Evolutionary conservation across 805 yeast species (phyloP).

Genomic region (Kodamaea laetipori): DNA sequence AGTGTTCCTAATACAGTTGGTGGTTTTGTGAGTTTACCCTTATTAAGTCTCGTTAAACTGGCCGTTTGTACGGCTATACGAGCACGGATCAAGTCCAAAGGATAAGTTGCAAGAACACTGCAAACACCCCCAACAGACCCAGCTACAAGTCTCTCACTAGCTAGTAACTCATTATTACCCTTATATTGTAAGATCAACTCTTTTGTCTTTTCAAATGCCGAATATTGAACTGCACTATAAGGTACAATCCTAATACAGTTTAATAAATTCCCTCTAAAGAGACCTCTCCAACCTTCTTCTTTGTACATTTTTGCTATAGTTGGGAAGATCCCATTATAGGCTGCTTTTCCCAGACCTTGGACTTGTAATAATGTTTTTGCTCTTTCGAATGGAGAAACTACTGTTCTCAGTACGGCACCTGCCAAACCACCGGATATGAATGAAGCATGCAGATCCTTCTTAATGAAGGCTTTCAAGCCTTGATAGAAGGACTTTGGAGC

Average conservation of each 20-base stretch:
- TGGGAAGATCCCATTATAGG: slow-evolving; percentile 67
- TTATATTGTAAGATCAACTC: slow-evolving; percentile 31
- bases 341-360: slow-evolving; percentile 62
- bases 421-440: slow-evolving; percentile 73
- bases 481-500: slow-evolving; percentile 1
- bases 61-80: slow-evolving; percentile 90
- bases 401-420: slow-evolving; percentile 84
- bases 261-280: slow-evolving; percentile 86
- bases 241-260: slow-evolving; percentile 92
- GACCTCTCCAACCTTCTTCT: slow-evolving; percentile 91
- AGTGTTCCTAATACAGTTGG: slow-evolving; percentile 72
- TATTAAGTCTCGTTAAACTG: slow-evolving; percentile 48
- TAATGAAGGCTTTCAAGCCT: slow-evolving; percentile 27
- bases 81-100: slow-evolving; percentile 88
- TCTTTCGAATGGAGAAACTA: slow-evolving; percentile 92
- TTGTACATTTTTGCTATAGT: slow-evolving; percentile 77
- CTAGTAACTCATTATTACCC: slow-evolving; percentile 41
- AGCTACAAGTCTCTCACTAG: slow-evolving; percentile 62
- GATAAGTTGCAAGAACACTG: slow-evolving; percentile 84
- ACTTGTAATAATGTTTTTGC: slow-evolving; percentile 90
- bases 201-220: slow-evolving; percentile 72
- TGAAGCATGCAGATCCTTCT: slow-evolving; percentile 59
- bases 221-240: slow-evolving; percentile 91
- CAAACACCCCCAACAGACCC: slow-evolving; percentile 83
- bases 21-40: slow-evolving; percentile 51